phyloP scores from a whole-genome alignment of 768 basidiomycete species.

The Amanita exitialis region DNA sequence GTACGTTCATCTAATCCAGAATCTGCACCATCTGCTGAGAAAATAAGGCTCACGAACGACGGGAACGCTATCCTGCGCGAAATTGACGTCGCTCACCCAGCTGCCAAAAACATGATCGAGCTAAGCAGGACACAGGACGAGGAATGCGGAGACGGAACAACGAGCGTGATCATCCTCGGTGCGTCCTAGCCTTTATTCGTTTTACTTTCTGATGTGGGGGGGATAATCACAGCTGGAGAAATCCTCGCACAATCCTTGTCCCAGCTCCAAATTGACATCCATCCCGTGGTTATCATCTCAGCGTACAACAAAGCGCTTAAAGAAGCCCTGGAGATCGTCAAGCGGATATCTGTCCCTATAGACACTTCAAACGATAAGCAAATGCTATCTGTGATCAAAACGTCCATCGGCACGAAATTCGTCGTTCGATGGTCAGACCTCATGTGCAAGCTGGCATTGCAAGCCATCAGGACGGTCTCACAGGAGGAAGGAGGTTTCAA shows the following conservation, averaged over 20 bases:
- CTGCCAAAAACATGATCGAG: slow-evolving; percentile 99
- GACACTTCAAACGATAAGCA: slow-evolving; percentile 75
- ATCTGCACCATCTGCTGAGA: slow-evolving; percentile 2
- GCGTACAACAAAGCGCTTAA: slow-evolving; percentile 96
- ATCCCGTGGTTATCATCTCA: slow-evolving; percentile 97
- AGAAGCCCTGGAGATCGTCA: slow-evolving; percentile 83
- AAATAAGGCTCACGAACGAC: slow-evolving; percentile 81
- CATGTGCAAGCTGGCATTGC: slow-evolving; percentile 91
- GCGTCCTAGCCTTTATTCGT: slow-evolving; percentile 12
- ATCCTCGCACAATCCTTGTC: slow-evolving; percentile 92
- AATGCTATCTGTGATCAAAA: slow-evolving; percentile 97
- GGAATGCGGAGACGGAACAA: slow-evolving; percentile 98
- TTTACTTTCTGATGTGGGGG: neutral
- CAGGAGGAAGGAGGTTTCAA: slow-evolving; percentile 66
- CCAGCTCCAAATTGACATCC: slow-evolving; percentile 92
- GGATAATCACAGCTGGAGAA: slow-evolving; percentile 63
- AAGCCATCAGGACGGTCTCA: slow-evolving; percentile 86
- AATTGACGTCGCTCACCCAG: slow-evolving; percentile 98
- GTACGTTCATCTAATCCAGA: slow-evolving; percentile 33
- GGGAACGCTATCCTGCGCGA: slow-evolving; percentile 98
- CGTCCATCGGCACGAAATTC: slow-evolving; percentile 97
- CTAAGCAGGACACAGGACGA: slow-evolving; percentile 96
- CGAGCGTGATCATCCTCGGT: slow-evolving; percentile 97
- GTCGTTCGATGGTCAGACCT: slow-evolving; percentile 94
- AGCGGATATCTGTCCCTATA: slow-evolving; percentile 83